Base-by-base conservation (phyloP, 1,284 basidiomycete genomes). In the Blastosporella zonata region DNA sequence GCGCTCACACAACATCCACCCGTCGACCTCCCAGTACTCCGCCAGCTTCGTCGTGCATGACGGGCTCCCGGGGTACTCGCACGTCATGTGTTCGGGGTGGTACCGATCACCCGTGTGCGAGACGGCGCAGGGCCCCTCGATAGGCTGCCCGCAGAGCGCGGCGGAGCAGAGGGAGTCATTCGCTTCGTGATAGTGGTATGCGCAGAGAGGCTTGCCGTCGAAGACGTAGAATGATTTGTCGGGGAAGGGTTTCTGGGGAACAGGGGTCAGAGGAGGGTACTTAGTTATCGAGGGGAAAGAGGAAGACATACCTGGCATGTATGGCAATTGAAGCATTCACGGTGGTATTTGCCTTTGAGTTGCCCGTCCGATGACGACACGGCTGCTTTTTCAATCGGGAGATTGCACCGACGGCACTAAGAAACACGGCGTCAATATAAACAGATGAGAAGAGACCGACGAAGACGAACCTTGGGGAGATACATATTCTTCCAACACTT, bases 401-500 rank as follows among this genome's bases (percentile, higher is more conserved):
- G 62, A 59, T 80, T 81, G 67, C 92, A 94, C 44, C 90, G 77
- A 29, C 92, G 87, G 63, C 92, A 94, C 89, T 91, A 31, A 18
- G 45, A 39, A 40, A 50, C 12, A 42, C n/a, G 38, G 46, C 31
- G 15, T 46, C 23, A 8, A 23, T 22, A 7, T 18, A 6, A 33
- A n/a, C n/a, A n/a, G 1, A 23, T 23, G 15, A 13, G 22, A 46
- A 36, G 50, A 23, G 10, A 34, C 35, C 10, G 2, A 31, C 13
- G 13, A 43, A 45, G 52, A 66, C 70, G 53, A 55, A 89, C 88
- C 76, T 90, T 92, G 48, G 92, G 92, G 56, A 95, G 67, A 72
- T 95, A 95, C 83, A 94, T 87, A 61, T 89, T 84, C 75, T 94
- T 94, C 92, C 92, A 95, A 66, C 92, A 93, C 57, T 68, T 69